Conservation (phyloP, 1,284 basidiomycete species). For the Exsudoporus floridanus region DNA sequence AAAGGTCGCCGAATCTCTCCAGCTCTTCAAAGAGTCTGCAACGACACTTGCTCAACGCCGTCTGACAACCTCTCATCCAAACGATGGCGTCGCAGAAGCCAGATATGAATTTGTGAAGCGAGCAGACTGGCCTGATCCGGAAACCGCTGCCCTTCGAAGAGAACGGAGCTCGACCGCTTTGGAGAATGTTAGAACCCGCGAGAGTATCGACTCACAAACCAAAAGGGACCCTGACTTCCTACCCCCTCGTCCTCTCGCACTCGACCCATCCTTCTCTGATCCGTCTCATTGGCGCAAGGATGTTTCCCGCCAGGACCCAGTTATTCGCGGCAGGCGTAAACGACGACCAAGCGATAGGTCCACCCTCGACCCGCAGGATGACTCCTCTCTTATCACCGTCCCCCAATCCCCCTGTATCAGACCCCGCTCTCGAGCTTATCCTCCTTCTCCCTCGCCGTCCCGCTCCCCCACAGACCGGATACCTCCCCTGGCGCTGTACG, state of each 20-base stretch:
- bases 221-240: conserved; percentile 37
- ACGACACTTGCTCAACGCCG: conserved; percentile 37
- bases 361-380: conserved; percentile 30
- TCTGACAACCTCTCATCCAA: conserved; percentile 45
- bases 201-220: conserved; percentile 39
- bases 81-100: conserved; percentile 57
- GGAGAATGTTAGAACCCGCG: conserved; percentile 53
- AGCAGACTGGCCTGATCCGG: conserved; percentile 77
- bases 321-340: conserved; percentile 57
- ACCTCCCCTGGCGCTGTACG: conserved; percentile 34
- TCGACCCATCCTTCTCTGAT: conserved; percentile 45
- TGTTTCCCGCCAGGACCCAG: conserved; percentile 40
- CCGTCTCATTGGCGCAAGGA: conserved; percentile 52
- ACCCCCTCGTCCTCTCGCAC: conserved; percentile 37
- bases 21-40: conserved; percentile 72
- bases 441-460: conserved; percentile 53
- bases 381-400: conserved; percentile 20
- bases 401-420: conserved; percentile 39
- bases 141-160: conserved; percentile 61
- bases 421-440: conserved; percentile 44
- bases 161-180: conserved; percentile 62
- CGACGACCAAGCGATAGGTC: conserved; percentile 46
- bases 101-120: conserved; percentile 79
- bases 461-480: conserved; percentile 42
- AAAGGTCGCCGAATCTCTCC: conserved; percentile 76